Evolutionary conservation across 257 asterid species (phyloP).

Genomic region (Solanum chilense): DNA sequence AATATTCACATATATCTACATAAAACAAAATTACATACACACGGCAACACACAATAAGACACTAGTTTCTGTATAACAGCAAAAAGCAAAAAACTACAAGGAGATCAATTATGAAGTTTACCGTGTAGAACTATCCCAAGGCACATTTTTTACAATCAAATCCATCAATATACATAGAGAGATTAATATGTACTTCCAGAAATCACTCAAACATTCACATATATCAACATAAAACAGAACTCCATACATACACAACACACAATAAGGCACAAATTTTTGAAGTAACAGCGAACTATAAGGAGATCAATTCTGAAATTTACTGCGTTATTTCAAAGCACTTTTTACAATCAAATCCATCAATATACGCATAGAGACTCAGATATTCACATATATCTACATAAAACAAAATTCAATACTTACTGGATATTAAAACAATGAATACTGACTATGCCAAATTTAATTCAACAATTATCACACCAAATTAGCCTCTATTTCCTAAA

Average conservation of each 20-base stretch:
- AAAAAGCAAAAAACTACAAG: neutral
- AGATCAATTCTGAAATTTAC: neutral
- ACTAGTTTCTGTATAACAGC: neutral
- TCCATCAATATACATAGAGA: neutral
- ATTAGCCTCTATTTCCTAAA: neutral
- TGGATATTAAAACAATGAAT: neutral
- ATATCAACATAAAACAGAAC: neutral
- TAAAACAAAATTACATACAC: neutral
- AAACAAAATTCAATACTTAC: neutral
- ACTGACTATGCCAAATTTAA: neutral
- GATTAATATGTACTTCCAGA: neutral
- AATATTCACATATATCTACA: neutral
- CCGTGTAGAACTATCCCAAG: neutral
- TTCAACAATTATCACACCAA: neutral
- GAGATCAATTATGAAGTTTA: neutral
- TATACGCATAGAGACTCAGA: neutral
- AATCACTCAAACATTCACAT: neutral
- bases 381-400: neutral
- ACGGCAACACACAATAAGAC: neutral
- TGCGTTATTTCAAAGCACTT: neutral
- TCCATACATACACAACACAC: neutral
- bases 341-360: neutral
- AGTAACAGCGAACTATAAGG: neutral
- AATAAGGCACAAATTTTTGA: too few species aligned
- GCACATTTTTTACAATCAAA: neutral